A percentile compares a stretch with the other conserved stretches of the same genome.
These are phyloP conservation scores for Candida sp. DNA, from an alignment of 1,139 yeast genomes.

Conservation along the genomic window DNA sequence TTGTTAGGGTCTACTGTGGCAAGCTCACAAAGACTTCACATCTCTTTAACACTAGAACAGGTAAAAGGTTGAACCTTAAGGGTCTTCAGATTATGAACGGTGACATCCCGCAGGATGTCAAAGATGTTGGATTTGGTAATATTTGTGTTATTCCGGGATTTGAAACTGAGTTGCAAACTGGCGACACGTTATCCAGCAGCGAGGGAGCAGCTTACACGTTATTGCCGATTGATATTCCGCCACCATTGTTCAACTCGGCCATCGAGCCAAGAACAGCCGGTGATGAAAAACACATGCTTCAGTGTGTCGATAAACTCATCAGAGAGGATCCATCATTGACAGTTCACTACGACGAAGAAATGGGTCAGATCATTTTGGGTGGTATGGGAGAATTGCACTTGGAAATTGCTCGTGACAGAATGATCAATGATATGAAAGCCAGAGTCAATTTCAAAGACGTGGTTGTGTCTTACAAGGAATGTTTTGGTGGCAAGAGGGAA, in stretches of 20 bases:
- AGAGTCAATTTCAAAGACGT: constrained; percentile 80
- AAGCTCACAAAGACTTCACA: constrained; percentile 62
- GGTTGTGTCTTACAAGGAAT: constrained; percentile 89
- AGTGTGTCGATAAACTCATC: constrained; percentile 64
- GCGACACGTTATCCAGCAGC: constrained; percentile 66
- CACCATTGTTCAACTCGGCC: constrained; percentile 89
- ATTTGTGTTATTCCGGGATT: constrained; percentile 89
- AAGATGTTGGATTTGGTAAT: constrained; percentile 69
- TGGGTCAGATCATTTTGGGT: constrained; percentile 84
- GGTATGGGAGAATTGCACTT: constrained; percentile 98
- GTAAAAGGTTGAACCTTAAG: constrained; percentile 66
- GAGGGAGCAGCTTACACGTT: constrained; percentile 42
- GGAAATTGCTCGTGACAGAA: constrained; percentile 83
- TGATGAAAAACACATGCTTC: constrained; percentile 71
- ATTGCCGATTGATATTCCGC: constrained; percentile 84
- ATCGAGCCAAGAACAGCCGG: constrained; percentile 87
- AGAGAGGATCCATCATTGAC: constrained; percentile 63
- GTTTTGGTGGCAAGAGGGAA: constrained; percentile 34
- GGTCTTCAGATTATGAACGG: constrained; percentile 89
- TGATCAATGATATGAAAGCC: constrained; percentile 81
- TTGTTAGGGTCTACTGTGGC: constrained; percentile 90
- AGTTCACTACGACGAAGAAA: constrained; percentile 67
- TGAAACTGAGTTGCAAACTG: constrained; percentile 77
- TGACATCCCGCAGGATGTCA: constrained; percentile 76
- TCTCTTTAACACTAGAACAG: constrained; percentile 71